phyloP scores from a whole-genome alignment of 306 rosid genomes.

The Bauhinia variegata region DNA sequence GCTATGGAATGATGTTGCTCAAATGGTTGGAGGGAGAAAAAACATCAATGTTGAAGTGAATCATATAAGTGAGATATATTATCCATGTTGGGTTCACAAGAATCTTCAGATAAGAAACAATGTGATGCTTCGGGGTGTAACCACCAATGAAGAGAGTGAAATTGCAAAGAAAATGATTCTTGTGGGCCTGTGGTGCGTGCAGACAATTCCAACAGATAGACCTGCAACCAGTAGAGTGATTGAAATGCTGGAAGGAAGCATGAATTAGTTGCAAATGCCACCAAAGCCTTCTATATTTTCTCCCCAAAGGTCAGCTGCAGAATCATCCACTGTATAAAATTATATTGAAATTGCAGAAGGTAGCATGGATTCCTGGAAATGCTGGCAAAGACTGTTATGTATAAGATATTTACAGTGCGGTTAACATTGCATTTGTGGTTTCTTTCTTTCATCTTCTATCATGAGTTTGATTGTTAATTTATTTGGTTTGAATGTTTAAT shows the following conservation, averaged over 20 bases:
- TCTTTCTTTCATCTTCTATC: no score
- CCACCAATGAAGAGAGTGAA: conserved; percentile 15
- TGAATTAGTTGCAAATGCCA: conserved; percentile 30
- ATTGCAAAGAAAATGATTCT: conserved; percentile 29
- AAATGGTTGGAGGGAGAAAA: no score
- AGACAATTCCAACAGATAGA: conserved; percentile 13
- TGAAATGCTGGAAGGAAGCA: conserved; percentile 42
- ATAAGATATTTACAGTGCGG: no score
- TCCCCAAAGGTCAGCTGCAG: conserved; percentile 2
- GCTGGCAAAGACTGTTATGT: conserved; percentile 41
- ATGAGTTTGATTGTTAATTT: no score
- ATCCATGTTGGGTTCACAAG: conserved; percentile 33
- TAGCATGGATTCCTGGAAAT: conserved; percentile 29
- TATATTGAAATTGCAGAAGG: conserved; percentile 28
- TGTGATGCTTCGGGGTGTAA: not conserved
- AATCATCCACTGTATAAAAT: no score
- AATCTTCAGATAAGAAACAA: not conserved
- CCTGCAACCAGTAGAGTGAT: conserved; percentile 41
- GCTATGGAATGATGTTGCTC: conserved; percentile 46
- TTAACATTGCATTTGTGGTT: no score
- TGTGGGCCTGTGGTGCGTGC: conserved; percentile 45
- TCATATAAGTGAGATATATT: conserved; percentile 23
- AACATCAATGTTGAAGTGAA: no score
- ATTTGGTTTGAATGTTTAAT: no score
- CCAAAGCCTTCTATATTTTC: conserved; percentile 37